Conservation (phyloP, 495 filamentous ascomycete species). For the Peziza echinospora region DNA sequence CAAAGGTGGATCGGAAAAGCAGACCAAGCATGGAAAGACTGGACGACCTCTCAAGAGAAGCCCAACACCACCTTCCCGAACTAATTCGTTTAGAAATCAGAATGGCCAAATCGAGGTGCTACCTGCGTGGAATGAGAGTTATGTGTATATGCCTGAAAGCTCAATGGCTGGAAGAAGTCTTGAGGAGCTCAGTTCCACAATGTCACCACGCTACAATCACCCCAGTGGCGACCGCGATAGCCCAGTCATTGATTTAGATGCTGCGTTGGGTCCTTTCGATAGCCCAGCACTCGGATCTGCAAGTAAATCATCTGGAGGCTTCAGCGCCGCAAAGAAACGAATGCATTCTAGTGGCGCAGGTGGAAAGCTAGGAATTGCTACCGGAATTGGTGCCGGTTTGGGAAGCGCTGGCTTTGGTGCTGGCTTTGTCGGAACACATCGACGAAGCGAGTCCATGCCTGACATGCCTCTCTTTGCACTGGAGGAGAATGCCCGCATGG, state of each 20-base stretch:
- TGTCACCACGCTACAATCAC: not conserved
- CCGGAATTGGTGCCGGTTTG: conserved; percentile 15
- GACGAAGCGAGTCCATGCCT: conserved; percentile 80
- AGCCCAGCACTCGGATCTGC: conserved; percentile 28
- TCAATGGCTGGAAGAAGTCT: not conserved
- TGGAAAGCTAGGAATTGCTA: conserved; percentile 53
- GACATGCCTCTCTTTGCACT: conserved; percentile 61
- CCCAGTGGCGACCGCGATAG: conserved; percentile 21
- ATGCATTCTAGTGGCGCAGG: conserved; percentile 63
- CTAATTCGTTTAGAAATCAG: conserved; percentile 6
- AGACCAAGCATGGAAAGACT: conserved; percentile 3
- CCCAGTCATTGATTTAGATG: conserved; percentile 83
- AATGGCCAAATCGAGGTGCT: conserved; percentile 17
- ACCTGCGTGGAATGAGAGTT: conserved; percentile 20
- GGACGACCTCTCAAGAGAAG: conserved; percentile 14
- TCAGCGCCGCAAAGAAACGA: conserved; percentile 40
- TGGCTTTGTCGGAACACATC: conserved; percentile 36
- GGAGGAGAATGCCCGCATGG: conserved; percentile 46
- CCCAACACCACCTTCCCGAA: conserved; percentile 14
- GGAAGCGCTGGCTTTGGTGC: too few relatives aligned
- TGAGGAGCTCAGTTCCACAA: not conserved
- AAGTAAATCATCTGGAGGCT: conserved; percentile 31
- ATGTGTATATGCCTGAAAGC: conserved; percentile 18
- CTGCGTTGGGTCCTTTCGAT: conserved; percentile 82
- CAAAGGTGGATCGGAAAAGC: not conserved